Evolutionary conservation across 106 monocot species (phyloP).

Genomic region (Acorus calamus): DNA sequence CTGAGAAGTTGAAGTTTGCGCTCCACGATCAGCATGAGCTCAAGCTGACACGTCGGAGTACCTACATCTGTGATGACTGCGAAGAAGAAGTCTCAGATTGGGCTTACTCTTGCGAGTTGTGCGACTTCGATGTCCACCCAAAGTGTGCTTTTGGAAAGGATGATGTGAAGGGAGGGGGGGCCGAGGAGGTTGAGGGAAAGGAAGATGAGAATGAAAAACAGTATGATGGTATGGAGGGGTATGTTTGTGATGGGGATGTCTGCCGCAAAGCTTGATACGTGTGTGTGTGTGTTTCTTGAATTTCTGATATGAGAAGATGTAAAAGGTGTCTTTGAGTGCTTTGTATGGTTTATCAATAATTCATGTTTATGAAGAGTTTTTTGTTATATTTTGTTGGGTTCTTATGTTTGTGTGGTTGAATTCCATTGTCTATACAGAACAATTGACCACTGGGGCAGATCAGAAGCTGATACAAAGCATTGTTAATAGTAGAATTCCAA

Average conservation of each 20-base stretch:
- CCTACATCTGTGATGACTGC: conserved; percentile 25
- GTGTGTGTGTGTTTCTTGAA: too few species aligned
- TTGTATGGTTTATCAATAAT: too few species aligned
- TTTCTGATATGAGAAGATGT: too few species aligned
- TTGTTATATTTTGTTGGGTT: too few species aligned
- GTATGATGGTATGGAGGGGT: conserved; percentile 18
- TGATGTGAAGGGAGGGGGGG: not conserved
- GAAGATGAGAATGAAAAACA: not conserved
- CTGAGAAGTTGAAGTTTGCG: conserved; percentile 22
- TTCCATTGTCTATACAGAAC: too few species aligned
- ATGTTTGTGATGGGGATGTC: conserved; percentile 35
- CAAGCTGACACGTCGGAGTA: conserved; percentile 8
- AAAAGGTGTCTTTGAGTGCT: too few species aligned
- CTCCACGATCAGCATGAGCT: conserved; percentile 34
- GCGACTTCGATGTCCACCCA: conserved; percentile 41
- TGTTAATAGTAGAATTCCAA: too few species aligned
- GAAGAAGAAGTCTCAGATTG: conserved; percentile 12
- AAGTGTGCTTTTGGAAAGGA: conserved; percentile 27
- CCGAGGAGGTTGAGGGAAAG: not conserved
- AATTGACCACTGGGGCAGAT: too few species aligned
- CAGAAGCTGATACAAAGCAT: too few species aligned
- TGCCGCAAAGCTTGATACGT: conserved; percentile 15
- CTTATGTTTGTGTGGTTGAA: too few species aligned
- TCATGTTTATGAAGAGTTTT: too few species aligned
- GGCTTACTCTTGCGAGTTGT: conserved; percentile 31